A percentile compares a stretch with the other conserved stretches of the same genome.
Conservation (phyloP, 805 yeast species). For the Candida montana region DNA sequence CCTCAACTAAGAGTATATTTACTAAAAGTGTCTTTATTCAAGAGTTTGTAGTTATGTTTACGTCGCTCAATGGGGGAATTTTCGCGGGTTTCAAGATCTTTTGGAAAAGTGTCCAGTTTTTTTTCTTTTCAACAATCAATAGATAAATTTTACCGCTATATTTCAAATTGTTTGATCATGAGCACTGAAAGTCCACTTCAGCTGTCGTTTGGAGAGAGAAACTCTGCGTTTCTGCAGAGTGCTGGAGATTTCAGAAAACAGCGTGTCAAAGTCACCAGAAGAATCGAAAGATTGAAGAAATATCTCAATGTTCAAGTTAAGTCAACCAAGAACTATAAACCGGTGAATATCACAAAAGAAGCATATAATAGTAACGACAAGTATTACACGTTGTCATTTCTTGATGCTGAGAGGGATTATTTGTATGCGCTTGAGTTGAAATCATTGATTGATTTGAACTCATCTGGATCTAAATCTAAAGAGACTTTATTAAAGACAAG, state of each 20-base stretch:
- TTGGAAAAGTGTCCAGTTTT: too few relatives aligned
- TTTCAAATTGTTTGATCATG: too few relatives aligned
- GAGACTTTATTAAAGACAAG: slow-evolving; percentile 57
- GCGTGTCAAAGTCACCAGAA: slow-evolving; percentile 55
- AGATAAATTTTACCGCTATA: too few relatives aligned
- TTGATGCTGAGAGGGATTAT: slow-evolving; percentile 73
- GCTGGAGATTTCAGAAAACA: slow-evolving; percentile 67
- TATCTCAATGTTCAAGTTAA: slow-evolving; percentile 56
- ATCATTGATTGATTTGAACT: slow-evolving; percentile 46
- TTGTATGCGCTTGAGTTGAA: slow-evolving; percentile 63
- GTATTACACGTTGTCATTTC: slow-evolving; percentile 54
- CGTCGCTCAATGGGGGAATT: slow-evolving; percentile 1
- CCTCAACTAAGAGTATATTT: too few relatives aligned
- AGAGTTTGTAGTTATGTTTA: too few relatives aligned
- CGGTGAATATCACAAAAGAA: slow-evolving; percentile 42
- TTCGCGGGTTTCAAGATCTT: slow-evolving; percentile 1
- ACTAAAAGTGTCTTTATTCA: too few relatives aligned
- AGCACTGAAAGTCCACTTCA: slow-evolving; percentile 23
- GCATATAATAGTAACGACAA: slow-evolving; percentile 46
- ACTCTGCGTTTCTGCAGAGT: slow-evolving; percentile 56
- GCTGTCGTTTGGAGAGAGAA: slow-evolving; percentile 46
- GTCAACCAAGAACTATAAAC: slow-evolving; percentile 58
- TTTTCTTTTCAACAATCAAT: too few relatives aligned
- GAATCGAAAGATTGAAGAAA: slow-evolving; percentile 59
- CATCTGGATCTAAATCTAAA: slow-evolving; percentile 30